phyloP scores from a whole-genome alignment of 139 green algal species.

The Zygnema circumcarinatum region DNA sequence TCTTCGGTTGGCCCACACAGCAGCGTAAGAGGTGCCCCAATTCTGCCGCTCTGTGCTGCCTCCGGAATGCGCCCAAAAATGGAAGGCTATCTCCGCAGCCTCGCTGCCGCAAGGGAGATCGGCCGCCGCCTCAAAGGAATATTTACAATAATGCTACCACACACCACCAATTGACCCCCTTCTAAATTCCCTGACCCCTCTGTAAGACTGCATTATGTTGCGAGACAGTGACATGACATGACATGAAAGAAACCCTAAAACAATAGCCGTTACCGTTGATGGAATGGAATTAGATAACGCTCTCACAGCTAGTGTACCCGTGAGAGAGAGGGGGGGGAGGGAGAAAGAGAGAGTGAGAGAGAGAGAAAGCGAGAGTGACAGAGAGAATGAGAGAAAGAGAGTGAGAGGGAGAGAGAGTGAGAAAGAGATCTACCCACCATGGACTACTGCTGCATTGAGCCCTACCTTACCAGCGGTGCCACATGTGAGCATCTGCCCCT shows the following conservation, averaged over 20 bases:
- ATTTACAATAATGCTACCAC: too few species aligned
- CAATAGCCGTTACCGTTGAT: neutral
- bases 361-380: neutral
- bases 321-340: neutral
- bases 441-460: neutral
- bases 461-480: conserved; percentile 38
- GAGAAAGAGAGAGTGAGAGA: neutral
- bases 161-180: too few species aligned
- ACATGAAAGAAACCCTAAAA: neutral
- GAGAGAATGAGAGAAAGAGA: neutral
- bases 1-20: too few species aligned
- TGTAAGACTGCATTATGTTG: neutral
- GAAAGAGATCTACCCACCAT: neutral
- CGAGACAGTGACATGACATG: neutral
- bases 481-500: conserved; percentile 38
- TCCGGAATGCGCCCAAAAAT: too few species aligned
- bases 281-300: neutral
- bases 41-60: too few species aligned
- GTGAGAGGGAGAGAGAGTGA: neutral
- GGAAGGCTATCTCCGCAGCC: too few species aligned
- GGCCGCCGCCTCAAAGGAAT: too few species aligned
- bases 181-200: neutral
- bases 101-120: too few species aligned
- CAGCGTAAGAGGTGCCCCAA: too few species aligned
- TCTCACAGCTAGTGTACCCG: neutral